A percentile compares a stretch with the other conserved stretches of the same genome.
These are phyloP conservation scores for Astraeus odoratus DNA, from an alignment of 768 basidiomycete genomes.

Conservation along the genomic window DNA sequence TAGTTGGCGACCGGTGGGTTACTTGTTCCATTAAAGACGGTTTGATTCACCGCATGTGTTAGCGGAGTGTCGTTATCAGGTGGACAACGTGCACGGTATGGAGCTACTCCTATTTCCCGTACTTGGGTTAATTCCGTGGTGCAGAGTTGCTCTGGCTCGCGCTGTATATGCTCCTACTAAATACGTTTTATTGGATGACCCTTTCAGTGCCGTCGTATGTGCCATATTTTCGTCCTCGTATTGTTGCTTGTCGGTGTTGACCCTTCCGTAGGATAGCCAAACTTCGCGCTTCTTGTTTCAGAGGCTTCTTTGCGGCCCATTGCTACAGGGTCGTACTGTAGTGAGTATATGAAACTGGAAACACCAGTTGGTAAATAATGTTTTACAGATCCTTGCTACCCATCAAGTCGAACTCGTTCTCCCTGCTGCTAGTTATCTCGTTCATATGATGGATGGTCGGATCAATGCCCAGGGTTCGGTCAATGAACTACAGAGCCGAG, in stretches of 20 bases:
- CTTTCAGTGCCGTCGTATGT: constrained; percentile 74
- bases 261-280: constrained; percentile 49
- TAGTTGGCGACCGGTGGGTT: constrained; percentile 20
- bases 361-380: neutral
- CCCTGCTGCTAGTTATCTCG: constrained; percentile 63
- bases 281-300: constrained; percentile 60
- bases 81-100: constrained; percentile 74
- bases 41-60: neutral
- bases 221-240: neutral
- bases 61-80: constrained; percentile 74
- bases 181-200: constrained; percentile 74
- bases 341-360: constrained; percentile 25
- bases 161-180: constrained; percentile 70
- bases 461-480: constrained; percentile 70
- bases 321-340: constrained; percentile 64
- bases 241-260: neutral
- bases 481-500: constrained; percentile 53
- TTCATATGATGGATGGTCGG: constrained; percentile 77
- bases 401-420: constrained; percentile 82
- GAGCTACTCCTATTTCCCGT: neutral
- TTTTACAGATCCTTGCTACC: constrained; percentile 56
- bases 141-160: constrained; percentile 74
- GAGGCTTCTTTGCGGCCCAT: constrained; percentile 56
- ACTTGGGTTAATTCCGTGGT: constrained; percentile 3
- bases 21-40: neutral